Base-by-base conservation (phyloP, 2,329 filamentous ascomycete species). In the Coleophoma crateriformis region DNA sequence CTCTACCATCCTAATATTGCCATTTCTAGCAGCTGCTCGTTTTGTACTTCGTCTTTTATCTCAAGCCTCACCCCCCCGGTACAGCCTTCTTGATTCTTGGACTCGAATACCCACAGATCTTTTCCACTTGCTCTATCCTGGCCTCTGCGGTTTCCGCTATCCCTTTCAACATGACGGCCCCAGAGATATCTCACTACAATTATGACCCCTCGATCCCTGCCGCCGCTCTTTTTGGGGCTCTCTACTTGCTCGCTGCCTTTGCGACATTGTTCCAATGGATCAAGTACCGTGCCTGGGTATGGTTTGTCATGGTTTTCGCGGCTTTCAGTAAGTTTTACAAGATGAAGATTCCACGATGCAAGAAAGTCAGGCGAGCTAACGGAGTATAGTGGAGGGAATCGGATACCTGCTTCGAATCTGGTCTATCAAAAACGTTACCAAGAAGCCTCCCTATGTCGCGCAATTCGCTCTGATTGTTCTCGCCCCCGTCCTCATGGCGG, bases 251-350 rank as follows among this genome's bases (percentile, higher is more conserved):
- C 6, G 53, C 48, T 10, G 64, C 64, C 32, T 8, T 63, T 12
- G 50, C 59, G 3, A 64, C 64, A 1, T 27, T 61, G 3, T 37
- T 64, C 11, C 63, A 66, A 56, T 68, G 62, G 57, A 39, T 68
- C n/a, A 53, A 61, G 48, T 65, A 65, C 47, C 55, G 54, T 48
- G 54, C 61, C 12, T 62, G 60, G 60, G 60, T 67, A 33, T 67
- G 66, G 64, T 45, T 59, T 1, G 50, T 64, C 5, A 67, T 68
- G 62, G 61, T 67, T 2, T 3, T 66, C 11, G 61, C 65, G 13
- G 47, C 59, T 22, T 61, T 50, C 10, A 67, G 64, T 67, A 60
- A 39, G 61, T 55, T 3, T 2, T 13, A 17, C 27, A 22, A 22
- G 10, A 13, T 43, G 13, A 17, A 11, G 14, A 3, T 22, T 34